Evolutionary conservation across 2,329 filamentous ascomycete species (phyloP).

Genomic region (Talaromyces sp.): DNA sequence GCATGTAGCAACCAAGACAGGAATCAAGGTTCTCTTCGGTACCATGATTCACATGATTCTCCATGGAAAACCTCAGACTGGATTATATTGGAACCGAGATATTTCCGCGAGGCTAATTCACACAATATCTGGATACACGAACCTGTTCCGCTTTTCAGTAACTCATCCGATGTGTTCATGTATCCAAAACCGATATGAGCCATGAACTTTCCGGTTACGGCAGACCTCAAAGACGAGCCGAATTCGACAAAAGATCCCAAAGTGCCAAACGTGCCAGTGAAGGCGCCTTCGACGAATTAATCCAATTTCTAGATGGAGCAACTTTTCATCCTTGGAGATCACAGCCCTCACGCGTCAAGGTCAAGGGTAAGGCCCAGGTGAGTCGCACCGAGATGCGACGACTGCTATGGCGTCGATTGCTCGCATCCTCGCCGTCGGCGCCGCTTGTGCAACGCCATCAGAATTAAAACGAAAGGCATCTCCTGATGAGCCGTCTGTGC

Average conservation of each 20-base stretch:
- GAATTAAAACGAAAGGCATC: background rate
- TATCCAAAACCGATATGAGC: background rate
- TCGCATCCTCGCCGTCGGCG: background rate
- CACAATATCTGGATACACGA: background rate
- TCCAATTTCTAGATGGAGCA: background rate
- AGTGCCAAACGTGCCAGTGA: background rate
- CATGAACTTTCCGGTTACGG: background rate
- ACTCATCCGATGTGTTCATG: background rate
- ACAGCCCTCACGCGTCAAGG: background rate
- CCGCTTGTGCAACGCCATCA: background rate
- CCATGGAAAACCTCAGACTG: background rate
- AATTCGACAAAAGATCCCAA: background rate
- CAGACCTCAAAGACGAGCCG: background rate
- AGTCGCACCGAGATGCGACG: background rate
- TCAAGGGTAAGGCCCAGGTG: background rate
- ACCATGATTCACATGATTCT: background rate
- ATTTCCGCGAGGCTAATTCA: background rate
- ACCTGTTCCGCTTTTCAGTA: background rate
- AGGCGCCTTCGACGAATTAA: background rate
- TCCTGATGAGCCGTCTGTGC: background rate
- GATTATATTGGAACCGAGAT: background rate
- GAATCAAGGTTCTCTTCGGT: background rate
- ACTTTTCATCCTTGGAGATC: background rate
- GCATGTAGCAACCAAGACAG: background rate
- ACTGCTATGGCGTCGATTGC: background rate